Conservation (phyloP, 345 rosid species). For the Murraya paniculata region DNA sequence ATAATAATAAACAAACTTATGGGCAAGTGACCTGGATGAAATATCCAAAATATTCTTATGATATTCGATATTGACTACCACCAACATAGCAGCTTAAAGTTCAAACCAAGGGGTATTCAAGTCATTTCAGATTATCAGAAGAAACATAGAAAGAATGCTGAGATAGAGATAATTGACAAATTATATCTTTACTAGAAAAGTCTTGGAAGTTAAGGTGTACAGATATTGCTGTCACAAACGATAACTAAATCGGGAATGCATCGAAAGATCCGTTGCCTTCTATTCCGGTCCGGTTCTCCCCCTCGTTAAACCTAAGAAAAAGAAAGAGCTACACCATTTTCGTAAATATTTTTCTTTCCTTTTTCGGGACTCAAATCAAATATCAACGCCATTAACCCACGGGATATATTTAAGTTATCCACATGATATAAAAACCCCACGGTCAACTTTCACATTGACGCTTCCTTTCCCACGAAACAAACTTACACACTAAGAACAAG, state of each 20-base stretch:
- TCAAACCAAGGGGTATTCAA: too few relatives aligned
- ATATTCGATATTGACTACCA: too few relatives aligned
- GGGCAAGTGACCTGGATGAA: too few relatives aligned
- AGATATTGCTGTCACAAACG: background rate
- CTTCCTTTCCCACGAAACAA: slow-evolving; percentile 16
- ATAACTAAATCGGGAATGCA: background rate
- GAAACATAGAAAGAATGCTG: too few relatives aligned
- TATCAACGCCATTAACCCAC: background rate
- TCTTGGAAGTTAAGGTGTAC: background rate
- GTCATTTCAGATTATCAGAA: too few relatives aligned
- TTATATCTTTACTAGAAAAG: background rate
- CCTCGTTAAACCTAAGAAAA: background rate
- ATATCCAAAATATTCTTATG: too few relatives aligned
- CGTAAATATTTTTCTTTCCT: slow-evolving; percentile 13
- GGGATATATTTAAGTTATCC: background rate
- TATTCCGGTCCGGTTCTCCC: background rate
- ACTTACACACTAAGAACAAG: slow-evolving; percentile 26
- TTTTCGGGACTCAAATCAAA: slow-evolving; percentile 3
- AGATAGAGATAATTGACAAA: too few relatives aligned
- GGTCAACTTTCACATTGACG: too few relatives aligned
- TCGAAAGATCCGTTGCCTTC: background rate
- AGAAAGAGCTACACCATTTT: background rate
- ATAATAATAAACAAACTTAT: too few relatives aligned
- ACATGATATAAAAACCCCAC: background rate
- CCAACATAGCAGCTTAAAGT: too few relatives aligned